A percentile compares a stretch with the other conserved stretches of the same genome.
Conservation (phyloP, 371 early-diverging fungal genomes). For the Syncephalis plumigaleata region DNA sequence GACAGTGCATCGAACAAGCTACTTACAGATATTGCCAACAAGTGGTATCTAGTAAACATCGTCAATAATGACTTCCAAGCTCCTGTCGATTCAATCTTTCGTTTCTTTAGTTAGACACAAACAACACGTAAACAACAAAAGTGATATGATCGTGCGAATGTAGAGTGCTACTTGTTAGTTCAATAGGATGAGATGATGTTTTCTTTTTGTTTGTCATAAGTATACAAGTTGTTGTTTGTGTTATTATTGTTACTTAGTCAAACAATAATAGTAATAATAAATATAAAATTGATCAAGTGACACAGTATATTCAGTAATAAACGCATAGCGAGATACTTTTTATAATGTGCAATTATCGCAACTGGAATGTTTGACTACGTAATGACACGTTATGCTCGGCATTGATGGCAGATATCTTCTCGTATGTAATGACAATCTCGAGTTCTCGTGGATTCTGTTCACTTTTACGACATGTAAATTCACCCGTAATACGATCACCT, state of each 20-base stretch:
- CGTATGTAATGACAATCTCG: slow-evolving; percentile 33
- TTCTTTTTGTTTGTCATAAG: too few relatives aligned
- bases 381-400: neutral
- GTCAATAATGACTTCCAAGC: slow-evolving; percentile 89
- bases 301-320: too few relatives aligned
- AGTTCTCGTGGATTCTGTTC: slow-evolving; percentile 32
- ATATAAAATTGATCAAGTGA: too few relatives aligned
- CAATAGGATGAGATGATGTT: too few relatives aligned
- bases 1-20: slow-evolving; percentile 35
- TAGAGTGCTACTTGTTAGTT: too few relatives aligned
- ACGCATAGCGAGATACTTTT: too few relatives aligned
- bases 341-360: slow-evolving; percentile 2
- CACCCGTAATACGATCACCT: slow-evolving; percentile 22
- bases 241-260: too few relatives aligned
- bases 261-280: too few relatives aligned
- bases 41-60: slow-evolving; percentile 85
- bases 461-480: slow-evolving; percentile 34
- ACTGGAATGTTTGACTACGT: slow-evolving; percentile 2
- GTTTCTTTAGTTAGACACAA: too few relatives aligned
- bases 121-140: too few relatives aligned
- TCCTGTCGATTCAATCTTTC: slow-evolving; percentile 38
- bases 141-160: too few relatives aligned
- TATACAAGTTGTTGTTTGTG: too few relatives aligned
- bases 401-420: slow-evolving; percentile 1
- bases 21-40: slow-evolving; percentile 45